These are phyloP conservation scores for Corchorus capsularis DNA, from an alignment of 345 rosid species.

Conservation along the genomic window DNA sequence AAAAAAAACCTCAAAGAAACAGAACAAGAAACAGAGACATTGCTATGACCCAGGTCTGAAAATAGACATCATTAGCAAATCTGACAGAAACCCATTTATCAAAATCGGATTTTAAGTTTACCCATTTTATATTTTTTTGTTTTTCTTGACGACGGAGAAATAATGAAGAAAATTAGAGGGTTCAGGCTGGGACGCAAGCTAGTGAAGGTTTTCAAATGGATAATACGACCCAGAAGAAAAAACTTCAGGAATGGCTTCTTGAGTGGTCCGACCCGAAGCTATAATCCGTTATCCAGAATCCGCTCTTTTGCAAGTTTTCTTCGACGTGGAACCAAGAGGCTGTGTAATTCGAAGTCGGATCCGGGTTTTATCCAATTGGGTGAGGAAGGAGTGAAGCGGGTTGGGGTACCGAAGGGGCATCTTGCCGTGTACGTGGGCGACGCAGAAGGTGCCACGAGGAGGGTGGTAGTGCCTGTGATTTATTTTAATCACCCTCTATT, in stretches of 20 bases:
- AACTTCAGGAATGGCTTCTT: constrained; percentile 7
- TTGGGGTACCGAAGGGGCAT: constrained; percentile 69
- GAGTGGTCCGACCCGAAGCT: constrained; percentile 3
- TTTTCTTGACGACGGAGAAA: background rate
- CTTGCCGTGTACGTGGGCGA: constrained; percentile 78
- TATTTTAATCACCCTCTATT: constrained; percentile 87
- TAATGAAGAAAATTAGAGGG: constrained; percentile 52
- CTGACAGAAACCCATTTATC: background rate
- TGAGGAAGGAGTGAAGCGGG: constrained; percentile 22
- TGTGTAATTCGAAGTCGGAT: constrained; percentile 30
- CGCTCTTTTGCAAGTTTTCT: constrained; percentile 37
- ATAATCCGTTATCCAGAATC: constrained; percentile 42
- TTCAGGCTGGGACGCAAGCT: constrained; percentile 53
- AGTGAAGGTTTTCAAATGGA: constrained; percentile 48
- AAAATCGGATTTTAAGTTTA: background rate
- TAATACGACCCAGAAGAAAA: constrained; percentile 39
- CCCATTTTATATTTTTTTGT: background rate
- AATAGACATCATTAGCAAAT: background rate
- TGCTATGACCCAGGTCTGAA: background rate
- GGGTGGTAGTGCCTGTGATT: constrained; percentile 70
- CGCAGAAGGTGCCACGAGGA: constrained; percentile 43
- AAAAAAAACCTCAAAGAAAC: background rate
- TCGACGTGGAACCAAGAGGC: constrained; percentile 42
- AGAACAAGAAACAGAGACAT: background rate
- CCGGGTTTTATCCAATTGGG: constrained; percentile 47